Conservation (phyloP, 371 early-diverging fungal species). For the Basidiobolus meristosporus region DNA sequence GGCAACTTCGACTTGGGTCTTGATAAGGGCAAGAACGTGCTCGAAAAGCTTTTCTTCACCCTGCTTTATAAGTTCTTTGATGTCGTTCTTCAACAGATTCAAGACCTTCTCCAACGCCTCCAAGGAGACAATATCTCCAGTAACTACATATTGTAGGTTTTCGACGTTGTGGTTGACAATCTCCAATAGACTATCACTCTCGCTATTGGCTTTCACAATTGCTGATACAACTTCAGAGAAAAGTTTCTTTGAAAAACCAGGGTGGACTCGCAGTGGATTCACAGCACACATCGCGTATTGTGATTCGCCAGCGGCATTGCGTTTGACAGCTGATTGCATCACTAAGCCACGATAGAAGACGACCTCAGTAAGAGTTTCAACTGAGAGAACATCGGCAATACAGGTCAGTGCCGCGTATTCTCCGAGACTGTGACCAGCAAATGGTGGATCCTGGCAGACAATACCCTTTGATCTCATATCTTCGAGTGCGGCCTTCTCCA, state of each 20-base stretch:
- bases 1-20: constrained; percentile 43
- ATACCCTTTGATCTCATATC: constrained; percentile 82
- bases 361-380: constrained; percentile 77
- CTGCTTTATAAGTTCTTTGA: constrained; percentile 64
- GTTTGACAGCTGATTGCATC: constrained; percentile 86
- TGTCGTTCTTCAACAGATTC: constrained; percentile 51
- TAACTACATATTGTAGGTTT: constrained; percentile 88
- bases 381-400: constrained; percentile 72
- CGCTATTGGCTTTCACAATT: constrained; percentile 61
- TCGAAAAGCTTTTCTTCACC: constrained; percentile 57
- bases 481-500: constrained; percentile 84
- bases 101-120: constrained; percentile 66
- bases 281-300: constrained; percentile 92
- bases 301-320: constrained; percentile 63
- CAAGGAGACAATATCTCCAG: constrained; percentile 69
- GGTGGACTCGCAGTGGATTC: constrained; percentile 77
- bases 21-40: constrained; percentile 61
- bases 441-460: constrained; percentile 63
- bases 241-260: constrained; percentile 70
- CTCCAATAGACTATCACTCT: constrained; percentile 63
- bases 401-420: constrained; percentile 88
- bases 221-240: constrained; percentile 20
- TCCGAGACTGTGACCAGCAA: constrained; percentile 93
- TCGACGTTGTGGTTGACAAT: constrained; percentile 95
- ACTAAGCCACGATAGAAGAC: constrained; percentile 94